Percentiles rank a stretch among this genome's conserved stretches.
phyloP scores from a whole-genome alignment of 805 yeast genomes.

The Metschnikowia noctiluminum region DNA sequence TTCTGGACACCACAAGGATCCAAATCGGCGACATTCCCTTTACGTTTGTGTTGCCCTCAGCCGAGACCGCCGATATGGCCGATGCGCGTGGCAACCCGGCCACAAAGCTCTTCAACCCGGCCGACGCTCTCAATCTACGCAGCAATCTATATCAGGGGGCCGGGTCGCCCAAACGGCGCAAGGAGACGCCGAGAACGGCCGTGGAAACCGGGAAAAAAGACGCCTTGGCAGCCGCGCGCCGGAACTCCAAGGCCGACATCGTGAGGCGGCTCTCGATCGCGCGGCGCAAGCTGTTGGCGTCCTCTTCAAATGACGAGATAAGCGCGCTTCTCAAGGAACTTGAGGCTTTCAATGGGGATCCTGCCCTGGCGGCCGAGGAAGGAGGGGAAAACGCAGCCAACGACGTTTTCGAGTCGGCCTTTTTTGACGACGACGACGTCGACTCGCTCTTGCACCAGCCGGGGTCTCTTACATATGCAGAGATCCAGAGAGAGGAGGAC shows the following conservation, averaged over 20 bases:
- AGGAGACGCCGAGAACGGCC: background rate
- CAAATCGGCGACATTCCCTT: slow-evolving; percentile 94
- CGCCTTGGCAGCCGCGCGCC: background rate
- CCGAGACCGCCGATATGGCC: slow-evolving; percentile 39
- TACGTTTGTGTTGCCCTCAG: slow-evolving; percentile 77
- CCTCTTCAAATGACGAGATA: slow-evolving; percentile 39
- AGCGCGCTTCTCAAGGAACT: slow-evolving; percentile 35
- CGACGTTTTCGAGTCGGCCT: slow-evolving; percentile 14
- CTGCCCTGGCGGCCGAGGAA: no score
- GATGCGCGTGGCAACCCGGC: slow-evolving; percentile 17
- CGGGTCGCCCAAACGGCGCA: slow-evolving; percentile 20
- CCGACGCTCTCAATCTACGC: slow-evolving; percentile 57
- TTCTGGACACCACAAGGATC: slow-evolving; percentile 74
- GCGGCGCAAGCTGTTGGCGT: slow-evolving; percentile 36
- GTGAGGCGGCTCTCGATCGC: slow-evolving; percentile 32
- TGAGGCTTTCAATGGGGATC: slow-evolving; percentile 23
- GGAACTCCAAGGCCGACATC: slow-evolving; percentile 17
- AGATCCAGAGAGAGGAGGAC: slow-evolving; percentile 32
- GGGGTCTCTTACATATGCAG: slow-evolving; percentile 23
- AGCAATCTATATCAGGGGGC: slow-evolving; percentile 42
- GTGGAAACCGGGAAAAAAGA: slow-evolving; percentile 2
- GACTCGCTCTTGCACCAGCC: slow-evolving; percentile 11
- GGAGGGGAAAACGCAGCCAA: background rate
- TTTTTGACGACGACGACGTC: slow-evolving; percentile 10
- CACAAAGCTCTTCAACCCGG: slow-evolving; percentile 50